These are phyloP conservation scores for Paecilomyces niveus DNA, from an alignment of 2,329 filamentous ascomycete genomes.

Conservation along the genomic window DNA sequence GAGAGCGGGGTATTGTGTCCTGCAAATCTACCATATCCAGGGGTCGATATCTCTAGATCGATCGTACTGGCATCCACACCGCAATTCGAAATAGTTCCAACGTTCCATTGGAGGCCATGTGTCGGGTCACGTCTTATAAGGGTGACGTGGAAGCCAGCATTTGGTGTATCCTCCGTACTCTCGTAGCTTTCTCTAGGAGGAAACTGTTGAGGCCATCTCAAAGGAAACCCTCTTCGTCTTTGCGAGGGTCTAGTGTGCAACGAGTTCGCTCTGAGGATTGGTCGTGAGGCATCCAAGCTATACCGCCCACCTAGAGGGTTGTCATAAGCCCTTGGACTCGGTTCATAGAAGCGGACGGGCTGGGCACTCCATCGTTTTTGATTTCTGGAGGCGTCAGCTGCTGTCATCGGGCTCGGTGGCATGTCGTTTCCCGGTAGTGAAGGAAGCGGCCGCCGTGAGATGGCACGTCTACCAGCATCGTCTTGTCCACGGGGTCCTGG, in stretches of 20 bases:
- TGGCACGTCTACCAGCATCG: background rate
- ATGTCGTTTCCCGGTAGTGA: slow-evolving; percentile 14
- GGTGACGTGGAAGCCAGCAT: slow-evolving; percentile 39
- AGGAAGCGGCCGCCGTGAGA: slow-evolving; percentile 20
- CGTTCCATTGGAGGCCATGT: slow-evolving; percentile 66
- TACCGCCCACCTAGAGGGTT: slow-evolving; percentile 14
- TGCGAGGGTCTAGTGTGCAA: slow-evolving; percentile 15
- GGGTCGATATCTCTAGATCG: slow-evolving; percentile 51
- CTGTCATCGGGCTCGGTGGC: background rate
- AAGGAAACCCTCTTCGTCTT: slow-evolving; percentile 13
- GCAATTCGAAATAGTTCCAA: slow-evolving; percentile 54
- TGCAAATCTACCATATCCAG: slow-evolving; percentile 55
- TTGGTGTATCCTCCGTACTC: background rate
- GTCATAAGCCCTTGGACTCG: slow-evolving; percentile 11
- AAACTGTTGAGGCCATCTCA: slow-evolving; percentile 12
- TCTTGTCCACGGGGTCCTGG: background rate
- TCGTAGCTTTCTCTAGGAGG: slow-evolving; percentile 7
- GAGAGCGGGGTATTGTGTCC: slow-evolving; percentile 28
- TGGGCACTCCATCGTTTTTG: slow-evolving; percentile 24
- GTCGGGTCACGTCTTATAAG: slow-evolving; percentile 68
- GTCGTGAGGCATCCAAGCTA: slow-evolving; percentile 23
- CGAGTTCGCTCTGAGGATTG: slow-evolving; percentile 6
- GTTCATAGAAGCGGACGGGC: slow-evolving; percentile 14
- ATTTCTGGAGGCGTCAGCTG: slow-evolving; percentile 9
- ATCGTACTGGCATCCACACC: slow-evolving; percentile 27